Percentiles rank a stretch among this genome's conserved stretches.
These are phyloP conservation scores for Wakefieldia striispora DNA, from an alignment of 768 basidiomycete species.

Conservation along the genomic window DNA sequence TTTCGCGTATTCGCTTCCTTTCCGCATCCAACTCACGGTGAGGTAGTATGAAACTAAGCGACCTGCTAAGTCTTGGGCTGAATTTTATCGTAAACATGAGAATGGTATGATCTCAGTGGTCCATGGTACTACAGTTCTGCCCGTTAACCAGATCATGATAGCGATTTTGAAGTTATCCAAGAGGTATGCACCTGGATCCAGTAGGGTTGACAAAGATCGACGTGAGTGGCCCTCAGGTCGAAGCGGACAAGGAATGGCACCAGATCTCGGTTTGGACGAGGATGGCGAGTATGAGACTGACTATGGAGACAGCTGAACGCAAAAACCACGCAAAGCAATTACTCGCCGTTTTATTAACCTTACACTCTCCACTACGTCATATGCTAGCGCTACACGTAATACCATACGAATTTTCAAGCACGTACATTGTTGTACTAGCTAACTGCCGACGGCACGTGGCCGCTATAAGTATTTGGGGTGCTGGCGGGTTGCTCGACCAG, in stretches of 20 bases:
- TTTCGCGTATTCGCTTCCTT: neutral
- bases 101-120: constrained; percentile 36
- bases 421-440: neutral
- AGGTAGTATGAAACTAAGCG: constrained; percentile 48
- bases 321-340: neutral
- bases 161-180: constrained; percentile 27
- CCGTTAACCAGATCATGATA: constrained; percentile 11
- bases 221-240: constrained; percentile 25
- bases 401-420: neutral
- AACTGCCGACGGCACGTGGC: constrained; percentile 23
- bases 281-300: constrained; percentile 25
- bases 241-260: constrained; percentile 7
- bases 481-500: neutral
- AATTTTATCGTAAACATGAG: constrained; percentile 56
- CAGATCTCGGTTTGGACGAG: constrained; percentile 9
- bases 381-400: constrained; percentile 10
- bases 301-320: constrained; percentile 8
- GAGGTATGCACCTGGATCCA: constrained; percentile 20
- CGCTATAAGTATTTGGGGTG: constrained; percentile 28
- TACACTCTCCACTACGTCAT: neutral
- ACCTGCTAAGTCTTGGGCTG: constrained; percentile 56
- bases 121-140: neutral
- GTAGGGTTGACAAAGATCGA: constrained; percentile 12
- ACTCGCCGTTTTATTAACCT: constrained; percentile 2
- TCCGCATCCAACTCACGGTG: constrained; percentile 2